Evolutionary conservation across 108 stramenopile genomes (phyloP).

Genomic region (Heterococcus sp.): DNA sequence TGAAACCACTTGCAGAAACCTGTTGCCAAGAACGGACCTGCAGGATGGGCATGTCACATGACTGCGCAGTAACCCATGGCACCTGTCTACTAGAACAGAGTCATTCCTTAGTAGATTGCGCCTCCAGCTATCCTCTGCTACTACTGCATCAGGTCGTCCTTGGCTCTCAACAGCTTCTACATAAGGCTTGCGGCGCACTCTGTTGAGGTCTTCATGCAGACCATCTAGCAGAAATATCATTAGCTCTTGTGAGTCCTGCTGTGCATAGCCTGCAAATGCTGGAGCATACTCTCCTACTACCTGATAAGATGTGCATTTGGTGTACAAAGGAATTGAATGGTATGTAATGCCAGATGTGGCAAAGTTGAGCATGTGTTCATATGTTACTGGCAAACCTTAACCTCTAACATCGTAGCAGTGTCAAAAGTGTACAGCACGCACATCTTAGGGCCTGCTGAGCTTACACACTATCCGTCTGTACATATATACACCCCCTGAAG

Average conservation of each 20-base stretch:
- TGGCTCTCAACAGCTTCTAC: constrained; percentile 80
- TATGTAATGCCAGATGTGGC: no score
- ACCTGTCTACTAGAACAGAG: constrained; percentile 75
- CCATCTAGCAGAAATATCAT: constrained; percentile 86
- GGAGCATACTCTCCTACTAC: constrained; percentile 79
- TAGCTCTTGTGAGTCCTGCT: constrained; percentile 97
- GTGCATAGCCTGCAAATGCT: constrained; percentile 92
- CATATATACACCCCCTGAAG: no score
- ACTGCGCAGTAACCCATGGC: constrained; percentile 89
- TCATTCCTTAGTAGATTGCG: constrained; percentile 74
- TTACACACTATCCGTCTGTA: no score
- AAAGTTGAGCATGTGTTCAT: no score
- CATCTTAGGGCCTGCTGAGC: no score
- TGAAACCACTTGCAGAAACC: no score
- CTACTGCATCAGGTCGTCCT: constrained; percentile 73
- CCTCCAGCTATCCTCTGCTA: constrained; percentile 86
- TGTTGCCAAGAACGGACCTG: no score
- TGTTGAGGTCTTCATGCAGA: constrained; percentile 96
- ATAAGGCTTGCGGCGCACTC: constrained; percentile 81
- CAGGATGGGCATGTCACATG: constrained; percentile 79
- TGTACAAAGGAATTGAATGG: no score
- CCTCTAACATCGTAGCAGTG: no score
- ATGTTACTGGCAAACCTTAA: no score
- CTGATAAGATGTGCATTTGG: constrained; percentile 67
- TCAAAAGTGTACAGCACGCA: no score